Percentiles rank a stretch among this genome's conserved stretches.
Conservation (phyloP, 306 rosid genomes). For the Prunus persica region DNA sequence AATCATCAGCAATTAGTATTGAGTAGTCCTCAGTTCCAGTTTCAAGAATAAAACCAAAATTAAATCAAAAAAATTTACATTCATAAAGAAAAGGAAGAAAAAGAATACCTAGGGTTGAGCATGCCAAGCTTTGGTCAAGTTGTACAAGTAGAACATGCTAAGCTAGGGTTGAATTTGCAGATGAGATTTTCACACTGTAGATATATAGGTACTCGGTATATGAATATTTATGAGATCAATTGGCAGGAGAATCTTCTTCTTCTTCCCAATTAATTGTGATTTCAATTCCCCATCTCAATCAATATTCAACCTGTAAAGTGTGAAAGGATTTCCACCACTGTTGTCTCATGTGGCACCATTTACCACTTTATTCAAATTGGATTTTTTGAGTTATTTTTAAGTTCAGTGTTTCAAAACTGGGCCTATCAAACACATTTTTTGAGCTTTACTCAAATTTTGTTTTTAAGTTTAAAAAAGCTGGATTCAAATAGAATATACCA, state of each 20-base stretch:
- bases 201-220: not conserved
- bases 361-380: too few species aligned
- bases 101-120: not conserved
- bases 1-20: not conserved
- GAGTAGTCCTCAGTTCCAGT: not conserved
- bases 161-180: too few species aligned
- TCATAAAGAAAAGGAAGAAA: not conserved
- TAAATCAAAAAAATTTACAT: not conserved
- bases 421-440: too few species aligned
- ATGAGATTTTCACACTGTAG: too few species aligned
- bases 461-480: too few species aligned
- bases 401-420: too few species aligned
- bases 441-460: too few species aligned
- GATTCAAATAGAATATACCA: too few species aligned
- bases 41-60: not conserved
- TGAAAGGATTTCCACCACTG: too few species aligned
- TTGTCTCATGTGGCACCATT: too few species aligned
- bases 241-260: not conserved
- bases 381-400: too few species aligned
- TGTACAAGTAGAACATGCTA: too few species aligned
- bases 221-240: not conserved
- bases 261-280: not conserved
- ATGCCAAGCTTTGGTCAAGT: not conserved
- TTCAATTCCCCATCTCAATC: conserved; percentile 1
- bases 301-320: not conserved